Percentiles rank a stretch among this genome's conserved stretches.
Conservation (phyloP, 345 rosid species). For the Gossypium australe region DNA sequence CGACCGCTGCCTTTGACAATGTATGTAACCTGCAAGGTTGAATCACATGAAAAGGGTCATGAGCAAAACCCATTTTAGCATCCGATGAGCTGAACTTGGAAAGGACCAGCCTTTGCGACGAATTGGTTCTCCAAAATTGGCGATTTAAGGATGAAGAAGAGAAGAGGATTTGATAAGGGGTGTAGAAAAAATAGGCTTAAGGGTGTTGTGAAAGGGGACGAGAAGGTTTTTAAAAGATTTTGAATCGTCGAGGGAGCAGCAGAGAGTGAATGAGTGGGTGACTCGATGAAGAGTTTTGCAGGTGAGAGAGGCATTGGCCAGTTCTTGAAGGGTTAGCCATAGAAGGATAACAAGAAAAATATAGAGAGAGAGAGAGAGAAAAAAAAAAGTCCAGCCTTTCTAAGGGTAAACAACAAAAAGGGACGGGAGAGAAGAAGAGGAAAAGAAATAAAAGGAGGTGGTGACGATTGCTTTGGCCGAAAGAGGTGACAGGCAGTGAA, state of each 20-base stretch:
- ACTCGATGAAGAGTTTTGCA: slow-evolving; percentile 44
- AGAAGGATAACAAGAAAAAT: slow-evolving; percentile 40
- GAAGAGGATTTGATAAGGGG: slow-evolving; percentile 49
- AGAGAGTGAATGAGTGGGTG: slow-evolving; percentile 36
- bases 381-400: too few species aligned
- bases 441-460: too few species aligned
- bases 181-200: slow-evolving; percentile 62
- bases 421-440: too few species aligned
- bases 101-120: not conserved
- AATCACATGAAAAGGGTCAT: slow-evolving; percentile 56
- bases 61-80: not conserved
- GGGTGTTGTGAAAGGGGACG: slow-evolving; percentile 48
- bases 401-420: too few species aligned
- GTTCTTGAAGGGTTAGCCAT: slow-evolving; percentile 58
- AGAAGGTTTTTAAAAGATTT: slow-evolving; percentile 48
- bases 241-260: slow-evolving; percentile 60
- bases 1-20: slow-evolving; percentile 68
- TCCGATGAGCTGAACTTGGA: not conserved
- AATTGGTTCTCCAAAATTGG: slow-evolving; percentile 52
- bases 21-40: slow-evolving; percentile 76
- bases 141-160: slow-evolving; percentile 23
- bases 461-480: too few species aligned
- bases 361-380: too few species aligned
- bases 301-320: slow-evolving; percentile 45
- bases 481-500: too few species aligned